Evolutionary conservation across 805 yeast genomes (phyloP).

Genomic region (Clavispora phyllophila): DNA sequence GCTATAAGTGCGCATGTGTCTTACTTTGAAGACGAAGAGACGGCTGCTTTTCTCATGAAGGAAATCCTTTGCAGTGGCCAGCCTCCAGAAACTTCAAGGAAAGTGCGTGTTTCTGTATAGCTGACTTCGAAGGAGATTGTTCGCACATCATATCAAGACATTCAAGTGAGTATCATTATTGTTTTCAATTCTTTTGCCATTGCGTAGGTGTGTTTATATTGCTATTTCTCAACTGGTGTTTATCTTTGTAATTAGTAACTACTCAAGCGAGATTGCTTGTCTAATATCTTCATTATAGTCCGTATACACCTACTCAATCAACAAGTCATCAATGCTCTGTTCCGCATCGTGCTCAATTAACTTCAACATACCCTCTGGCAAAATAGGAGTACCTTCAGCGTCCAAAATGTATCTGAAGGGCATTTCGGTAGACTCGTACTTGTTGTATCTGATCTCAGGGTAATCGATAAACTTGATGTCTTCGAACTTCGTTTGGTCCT

Average conservation of each 20-base stretch:
- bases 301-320: conserved; percentile 25
- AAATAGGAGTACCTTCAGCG: conserved; percentile 60
- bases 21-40: conserved; percentile 81
- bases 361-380: conserved; percentile 89
- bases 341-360: conserved; percentile 83
- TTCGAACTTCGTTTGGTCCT: conserved; percentile 52
- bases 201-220: no score
- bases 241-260: no score
- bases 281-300: not conserved
- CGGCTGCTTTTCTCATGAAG: conserved; percentile 70
- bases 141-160: no score
- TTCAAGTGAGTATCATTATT: no score
- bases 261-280: no score
- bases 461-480: conserved; percentile 83
- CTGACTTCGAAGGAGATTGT: no score
- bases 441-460: conserved; percentile 86
- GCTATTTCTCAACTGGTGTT: no score
- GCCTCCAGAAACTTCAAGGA: not conserved
- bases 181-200: no score
- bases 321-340: conserved; percentile 70
- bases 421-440: conserved; percentile 94
- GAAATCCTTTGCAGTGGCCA: conserved; percentile 38
- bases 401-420: conserved; percentile 88
- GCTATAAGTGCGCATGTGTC: conserved; percentile 86
- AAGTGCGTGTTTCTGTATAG: not conserved